Evolutionary conservation across 345 rosid genomes (phyloP).

Genomic region (Ceriops zippeliana): DNA sequence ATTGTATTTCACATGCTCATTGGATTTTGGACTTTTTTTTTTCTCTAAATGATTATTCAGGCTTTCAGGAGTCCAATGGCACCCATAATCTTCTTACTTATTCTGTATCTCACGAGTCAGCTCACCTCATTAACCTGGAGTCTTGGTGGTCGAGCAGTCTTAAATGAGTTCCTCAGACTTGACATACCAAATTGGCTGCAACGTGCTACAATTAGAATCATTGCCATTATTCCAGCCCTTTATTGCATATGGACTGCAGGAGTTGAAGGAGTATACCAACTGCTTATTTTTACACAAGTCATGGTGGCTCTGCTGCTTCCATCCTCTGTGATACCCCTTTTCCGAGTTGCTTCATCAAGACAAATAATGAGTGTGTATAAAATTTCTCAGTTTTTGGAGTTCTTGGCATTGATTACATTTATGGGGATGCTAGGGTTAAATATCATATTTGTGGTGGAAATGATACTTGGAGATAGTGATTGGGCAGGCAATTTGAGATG

Average conservation of each 20-base stretch:
- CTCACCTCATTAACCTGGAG: constrained; percentile 76
- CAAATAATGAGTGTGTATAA: constrained; percentile 80
- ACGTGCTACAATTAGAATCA: constrained; percentile 70
- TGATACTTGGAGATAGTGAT: constrained; percentile 88
- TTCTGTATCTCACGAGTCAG: constrained; percentile 71
- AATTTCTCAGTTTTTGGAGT: constrained; percentile 72
- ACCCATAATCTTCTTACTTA: constrained; percentile 50
- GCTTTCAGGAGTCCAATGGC: constrained; percentile 61
- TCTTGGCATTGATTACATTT: constrained; percentile 51
- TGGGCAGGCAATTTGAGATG: constrained; percentile 85
- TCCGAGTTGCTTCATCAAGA: constrained; percentile 82
- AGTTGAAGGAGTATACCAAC: constrained; percentile 82
- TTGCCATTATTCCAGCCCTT: constrained; percentile 81
- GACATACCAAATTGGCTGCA: constrained; percentile 94
- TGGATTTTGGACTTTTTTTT: background rate
- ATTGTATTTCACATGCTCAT: constrained; percentile 7
- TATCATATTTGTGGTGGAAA: constrained; percentile 70
- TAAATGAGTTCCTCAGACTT: constrained; percentile 70
- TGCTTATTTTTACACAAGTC: constrained; percentile 80
- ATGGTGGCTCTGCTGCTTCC: constrained; percentile 83
- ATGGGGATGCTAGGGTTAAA: constrained; percentile 74
- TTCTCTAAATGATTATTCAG: constrained; percentile 36
- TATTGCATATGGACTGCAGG: constrained; percentile 88
- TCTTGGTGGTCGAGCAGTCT: constrained; percentile 64
- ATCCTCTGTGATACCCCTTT: constrained; percentile 83